Conservation (phyloP, 257 asterid species). For the Rubia yunnanensis region DNA sequence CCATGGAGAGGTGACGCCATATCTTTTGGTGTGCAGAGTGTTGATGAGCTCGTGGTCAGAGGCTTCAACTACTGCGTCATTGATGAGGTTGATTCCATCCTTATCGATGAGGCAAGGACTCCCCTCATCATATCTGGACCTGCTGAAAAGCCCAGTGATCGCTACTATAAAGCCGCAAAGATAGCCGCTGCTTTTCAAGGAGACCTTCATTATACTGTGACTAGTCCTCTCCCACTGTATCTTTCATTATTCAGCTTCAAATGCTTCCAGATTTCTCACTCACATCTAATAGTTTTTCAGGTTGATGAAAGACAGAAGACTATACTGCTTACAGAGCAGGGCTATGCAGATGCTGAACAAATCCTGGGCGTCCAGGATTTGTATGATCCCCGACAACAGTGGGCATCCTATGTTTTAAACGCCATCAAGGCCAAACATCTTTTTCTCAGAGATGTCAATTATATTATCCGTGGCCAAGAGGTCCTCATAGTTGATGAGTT, state of each 20-base stretch:
- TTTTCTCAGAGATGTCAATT: conserved; percentile 88
- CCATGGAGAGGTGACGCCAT: conserved; percentile 19
- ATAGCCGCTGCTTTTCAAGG: conserved; percentile 83
- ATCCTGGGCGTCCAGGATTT: conserved; percentile 86
- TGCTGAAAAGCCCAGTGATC: conserved; percentile 94
- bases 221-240: too few relatives aligned
- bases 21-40: conserved; percentile 53
- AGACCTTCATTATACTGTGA: conserved; percentile 88
- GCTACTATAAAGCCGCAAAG: conserved; percentile 93
- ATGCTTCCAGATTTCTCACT: too few relatives aligned
- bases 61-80: conserved; percentile 84
- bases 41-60: conserved; percentile 91
- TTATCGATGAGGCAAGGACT: conserved; percentile 98
- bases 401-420: conserved; percentile 93
- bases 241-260: too few relatives aligned
- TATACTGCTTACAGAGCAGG: conserved; percentile 84
- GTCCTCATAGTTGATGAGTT: conserved; percentile 95
- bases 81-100: conserved; percentile 98
- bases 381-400: conserved; percentile 96
- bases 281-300: conserved; percentile 36
- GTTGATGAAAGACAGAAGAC: conserved; percentile 92
- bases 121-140: conserved; percentile 98
- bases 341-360: conserved; percentile 98
- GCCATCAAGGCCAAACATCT: conserved; percentile 96
- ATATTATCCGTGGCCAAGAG: conserved; percentile 89